Evolutionary conservation across 352 stramenopile genomes (phyloP).

Genomic region (Globisporangium canariense): DNA sequence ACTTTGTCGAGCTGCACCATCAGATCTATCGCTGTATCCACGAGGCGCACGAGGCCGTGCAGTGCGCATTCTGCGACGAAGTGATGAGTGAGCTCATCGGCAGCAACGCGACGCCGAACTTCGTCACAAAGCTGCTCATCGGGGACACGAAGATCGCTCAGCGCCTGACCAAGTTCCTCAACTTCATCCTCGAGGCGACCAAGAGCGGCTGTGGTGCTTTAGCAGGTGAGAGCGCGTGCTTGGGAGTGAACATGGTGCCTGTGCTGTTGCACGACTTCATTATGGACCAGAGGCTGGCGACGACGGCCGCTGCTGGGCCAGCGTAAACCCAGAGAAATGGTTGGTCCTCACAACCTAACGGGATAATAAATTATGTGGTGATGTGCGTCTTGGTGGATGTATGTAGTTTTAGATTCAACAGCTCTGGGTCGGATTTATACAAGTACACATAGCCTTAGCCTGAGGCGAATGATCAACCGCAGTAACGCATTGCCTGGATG

Average conservation of each 20-base stretch:
- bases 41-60: not conserved
- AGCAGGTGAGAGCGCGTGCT: not conserved
- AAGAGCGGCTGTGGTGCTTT: too few species aligned
- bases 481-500: too few species aligned
- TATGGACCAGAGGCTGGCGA: not conserved
- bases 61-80: not conserved
- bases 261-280: not conserved
- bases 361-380: not conserved
- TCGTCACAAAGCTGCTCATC: not conserved
- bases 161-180: conserved; percentile 1
- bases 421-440: too few species aligned
- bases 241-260: not conserved
- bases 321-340: too few species aligned
- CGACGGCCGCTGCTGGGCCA: too few species aligned
- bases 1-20: not conserved
- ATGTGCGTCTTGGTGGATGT: not conserved
- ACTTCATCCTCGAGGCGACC: not conserved
- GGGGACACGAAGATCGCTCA: not conserved
- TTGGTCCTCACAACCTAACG: too few species aligned
- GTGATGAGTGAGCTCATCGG: not conserved
- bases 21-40: not conserved
- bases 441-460: too few species aligned
- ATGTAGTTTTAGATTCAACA: too few species aligned
- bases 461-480: too few species aligned
- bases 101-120: not conserved